Conservation (phyloP, 176 grass and related monocot genomes). For the Zizania latifolia region DNA sequence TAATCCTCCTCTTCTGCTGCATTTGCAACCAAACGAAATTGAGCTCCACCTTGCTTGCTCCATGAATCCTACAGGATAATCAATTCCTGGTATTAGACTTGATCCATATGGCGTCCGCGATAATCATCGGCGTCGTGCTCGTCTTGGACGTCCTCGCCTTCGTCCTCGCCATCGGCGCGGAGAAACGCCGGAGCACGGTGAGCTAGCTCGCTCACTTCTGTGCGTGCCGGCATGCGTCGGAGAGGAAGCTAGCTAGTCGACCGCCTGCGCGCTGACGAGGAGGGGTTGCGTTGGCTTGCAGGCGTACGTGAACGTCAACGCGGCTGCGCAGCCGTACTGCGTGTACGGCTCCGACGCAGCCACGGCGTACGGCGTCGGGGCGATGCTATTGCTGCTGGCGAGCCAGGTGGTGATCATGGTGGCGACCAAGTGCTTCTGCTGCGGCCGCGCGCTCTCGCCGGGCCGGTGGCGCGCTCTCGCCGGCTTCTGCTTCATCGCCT, state of each 20-base stretch:
- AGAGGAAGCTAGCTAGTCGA: neutral
- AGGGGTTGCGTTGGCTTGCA: neutral
- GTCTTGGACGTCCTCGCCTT: slow-evolving; percentile 74
- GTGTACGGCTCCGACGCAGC: slow-evolving; percentile 62
- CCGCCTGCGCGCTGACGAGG: neutral
- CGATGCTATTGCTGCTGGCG: slow-evolving; percentile 50
- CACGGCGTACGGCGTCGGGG: slow-evolving; percentile 60
- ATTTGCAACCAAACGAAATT: neutral
- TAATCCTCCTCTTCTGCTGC: neutral
- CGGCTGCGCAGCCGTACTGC: slow-evolving; percentile 25
- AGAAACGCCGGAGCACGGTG: slow-evolving; percentile 75
- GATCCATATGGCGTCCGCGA: slow-evolving; percentile 46
- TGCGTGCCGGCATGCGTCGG: neutral
- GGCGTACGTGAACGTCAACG: slow-evolving; percentile 23
- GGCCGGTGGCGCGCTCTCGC: slow-evolving; percentile 49
- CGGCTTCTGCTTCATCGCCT: slow-evolving; percentile 55
- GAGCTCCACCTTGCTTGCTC: neutral
- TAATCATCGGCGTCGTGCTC: slow-evolving; percentile 35
- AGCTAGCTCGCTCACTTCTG: neutral
- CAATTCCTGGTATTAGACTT: neutral
- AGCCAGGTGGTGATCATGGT: slow-evolving; percentile 53
- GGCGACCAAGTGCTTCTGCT: slow-evolving; percentile 80
- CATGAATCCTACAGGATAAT: neutral
- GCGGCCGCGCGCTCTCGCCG: slow-evolving; percentile 53
- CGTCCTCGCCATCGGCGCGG: slow-evolving; percentile 74